Conservation (phyloP, 176 grass and related monocot species). For the Phyllostachys edulis region DNA sequence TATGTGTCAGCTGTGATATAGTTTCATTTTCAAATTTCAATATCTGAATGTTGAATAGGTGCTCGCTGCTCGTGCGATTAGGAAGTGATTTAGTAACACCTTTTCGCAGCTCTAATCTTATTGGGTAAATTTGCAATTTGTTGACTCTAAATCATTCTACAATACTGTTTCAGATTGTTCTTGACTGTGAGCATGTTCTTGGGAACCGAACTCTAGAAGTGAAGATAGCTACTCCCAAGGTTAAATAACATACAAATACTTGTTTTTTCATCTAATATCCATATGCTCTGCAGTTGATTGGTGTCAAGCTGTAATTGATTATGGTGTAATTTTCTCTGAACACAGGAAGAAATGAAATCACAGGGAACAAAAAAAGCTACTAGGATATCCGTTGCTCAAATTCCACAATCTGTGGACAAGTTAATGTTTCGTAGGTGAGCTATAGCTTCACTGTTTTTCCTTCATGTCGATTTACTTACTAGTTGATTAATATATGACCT, state of each 20-base stretch:
- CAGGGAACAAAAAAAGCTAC: conserved; percentile 79
- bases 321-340: conserved; percentile 24
- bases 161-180: conserved; percentile 58
- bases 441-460: neutral
- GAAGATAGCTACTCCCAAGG: conserved; percentile 96
- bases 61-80: neutral
- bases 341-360: conserved; percentile 89
- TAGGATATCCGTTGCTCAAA: conserved; percentile 90
- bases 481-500: neutral
- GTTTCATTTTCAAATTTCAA: neutral
- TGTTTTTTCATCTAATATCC: neutral
- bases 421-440: conserved; percentile 85
- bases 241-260: conserved; percentile 18
- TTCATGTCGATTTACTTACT: conserved; percentile 11
- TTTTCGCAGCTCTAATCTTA: conserved; percentile 2
- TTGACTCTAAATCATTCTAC: neutral
- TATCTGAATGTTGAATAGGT: neutral
- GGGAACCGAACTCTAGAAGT: conserved; percentile 84
- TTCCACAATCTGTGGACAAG: conserved; percentile 74
- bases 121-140: neutral
- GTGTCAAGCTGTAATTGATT: neutral
- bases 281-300: neutral
- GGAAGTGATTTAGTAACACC: conserved; percentile 14
- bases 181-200: conserved; percentile 82
- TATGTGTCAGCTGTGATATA: neutral